These are phyloP conservation scores for Zea luxurians DNA, from an alignment of 176 grass and related monocot genomes.

Conservation along the genomic window DNA sequence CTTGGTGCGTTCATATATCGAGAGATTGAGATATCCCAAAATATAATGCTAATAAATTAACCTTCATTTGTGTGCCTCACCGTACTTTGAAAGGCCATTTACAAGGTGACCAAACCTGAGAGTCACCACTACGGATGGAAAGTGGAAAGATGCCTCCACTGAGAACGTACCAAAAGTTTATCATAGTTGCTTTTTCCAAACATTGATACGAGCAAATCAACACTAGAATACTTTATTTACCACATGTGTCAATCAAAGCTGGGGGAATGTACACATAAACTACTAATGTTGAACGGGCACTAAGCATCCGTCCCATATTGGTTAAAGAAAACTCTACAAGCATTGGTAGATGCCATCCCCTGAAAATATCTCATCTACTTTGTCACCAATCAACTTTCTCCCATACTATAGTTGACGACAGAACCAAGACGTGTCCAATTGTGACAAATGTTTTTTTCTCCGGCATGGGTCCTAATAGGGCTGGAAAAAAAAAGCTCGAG, in stretches of 20 bases:
- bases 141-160: neutral
- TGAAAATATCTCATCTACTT: constrained; percentile 39
- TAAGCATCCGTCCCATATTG: neutral
- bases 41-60: neutral
- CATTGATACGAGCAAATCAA: constrained; percentile 9
- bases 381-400: constrained; percentile 24
- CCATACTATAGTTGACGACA: neutral
- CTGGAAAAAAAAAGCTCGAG: too few relatives aligned
- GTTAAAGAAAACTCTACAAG: neutral
- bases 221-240: constrained; percentile 3
- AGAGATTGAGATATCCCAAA: neutral
- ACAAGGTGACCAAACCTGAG: constrained; percentile 6
- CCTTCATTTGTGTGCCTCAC: neutral
- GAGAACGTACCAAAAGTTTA: constrained; percentile 17
- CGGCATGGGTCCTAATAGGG: constrained; percentile 9
- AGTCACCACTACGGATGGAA: neutral
- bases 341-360: constrained; percentile 1
- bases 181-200: neutral
- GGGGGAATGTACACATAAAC: neutral
- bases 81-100: neutral
- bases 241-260: constrained; percentile 22
- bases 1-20: neutral
- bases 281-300: constrained; percentile 9
- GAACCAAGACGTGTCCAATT: neutral
- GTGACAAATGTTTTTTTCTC: neutral